Evolutionary conservation across 768 basidiomycete genomes (phyloP).

Genomic region (Grammothele lineata): DNA sequence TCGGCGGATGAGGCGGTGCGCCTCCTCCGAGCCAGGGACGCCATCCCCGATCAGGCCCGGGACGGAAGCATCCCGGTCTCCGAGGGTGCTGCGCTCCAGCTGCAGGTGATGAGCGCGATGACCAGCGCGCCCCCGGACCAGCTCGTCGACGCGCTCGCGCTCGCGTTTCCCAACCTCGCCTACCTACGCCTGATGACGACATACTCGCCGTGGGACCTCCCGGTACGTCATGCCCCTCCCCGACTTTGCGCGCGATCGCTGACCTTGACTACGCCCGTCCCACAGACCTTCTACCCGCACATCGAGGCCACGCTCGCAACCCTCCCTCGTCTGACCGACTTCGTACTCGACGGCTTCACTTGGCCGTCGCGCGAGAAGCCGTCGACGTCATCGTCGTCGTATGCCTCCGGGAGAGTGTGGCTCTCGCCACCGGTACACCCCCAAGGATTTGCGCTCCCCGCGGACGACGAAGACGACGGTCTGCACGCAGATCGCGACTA

Average conservation of each 20-base stretch:
- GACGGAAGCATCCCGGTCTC: neutral
- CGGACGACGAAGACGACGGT: slow-evolving; percentile 16
- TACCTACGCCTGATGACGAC: slow-evolving; percentile 62
- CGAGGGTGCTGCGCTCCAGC: slow-evolving; percentile 25
- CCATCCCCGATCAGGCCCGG: neutral
- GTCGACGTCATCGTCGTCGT: neutral
- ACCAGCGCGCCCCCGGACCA: slow-evolving; percentile 53
- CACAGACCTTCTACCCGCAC: slow-evolving; percentile 59
- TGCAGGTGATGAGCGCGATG: slow-evolving; percentile 55
- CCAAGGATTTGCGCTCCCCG: slow-evolving; percentile 16
- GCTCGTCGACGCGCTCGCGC: slow-evolving; percentile 53
- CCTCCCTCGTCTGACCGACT: slow-evolving; percentile 57
- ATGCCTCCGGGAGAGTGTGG: slow-evolving; percentile 22
- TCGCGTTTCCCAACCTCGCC: slow-evolving; percentile 53
- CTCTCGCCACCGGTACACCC: slow-evolving; percentile 27
- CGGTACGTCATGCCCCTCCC: slow-evolving; percentile 23
- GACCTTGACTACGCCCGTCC: neutral
- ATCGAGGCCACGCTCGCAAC: slow-evolving; percentile 54
- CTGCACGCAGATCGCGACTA: slow-evolving; percentile 18
- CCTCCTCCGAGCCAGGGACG: slow-evolving; percentile 1
- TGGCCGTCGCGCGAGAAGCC: slow-evolving; percentile 54
- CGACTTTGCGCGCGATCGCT: neutral
- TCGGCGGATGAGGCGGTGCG: slow-evolving; percentile 7
- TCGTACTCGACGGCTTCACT: slow-evolving; percentile 74
- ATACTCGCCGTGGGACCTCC: slow-evolving; percentile 27